phyloP scores from a whole-genome alignment of 306 rosid genomes.

The Pyrus bretschneideri region DNA sequence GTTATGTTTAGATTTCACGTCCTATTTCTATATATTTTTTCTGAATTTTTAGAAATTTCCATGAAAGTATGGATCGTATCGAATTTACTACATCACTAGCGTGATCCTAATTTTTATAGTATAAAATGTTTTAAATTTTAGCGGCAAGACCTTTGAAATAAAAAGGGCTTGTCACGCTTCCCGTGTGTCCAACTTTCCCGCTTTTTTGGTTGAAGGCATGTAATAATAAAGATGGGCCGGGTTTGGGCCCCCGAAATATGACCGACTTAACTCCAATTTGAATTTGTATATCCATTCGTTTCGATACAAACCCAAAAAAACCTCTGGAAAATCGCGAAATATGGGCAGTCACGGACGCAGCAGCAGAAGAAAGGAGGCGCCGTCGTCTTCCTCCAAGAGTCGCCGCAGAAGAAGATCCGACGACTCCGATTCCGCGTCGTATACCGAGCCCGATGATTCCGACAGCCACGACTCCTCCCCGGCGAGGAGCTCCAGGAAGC shows the following conservation, averaged over 20 bases:
- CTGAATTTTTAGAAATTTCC: no score
- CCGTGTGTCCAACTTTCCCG: neutral
- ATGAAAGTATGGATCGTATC: no score
- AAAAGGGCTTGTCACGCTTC: neutral
- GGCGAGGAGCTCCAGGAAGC: conserved; percentile 23
- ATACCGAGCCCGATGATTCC: conserved; percentile 32
- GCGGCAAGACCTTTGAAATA: neutral
- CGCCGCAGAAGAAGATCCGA: conserved; percentile 35
- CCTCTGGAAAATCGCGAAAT: neutral
- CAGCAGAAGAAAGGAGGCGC: conserved; percentile 20
- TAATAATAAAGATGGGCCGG: neutral
- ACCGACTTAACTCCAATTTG: neutral
- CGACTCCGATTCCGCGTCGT: conserved; percentile 32
- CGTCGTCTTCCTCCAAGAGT: conserved; percentile 32
- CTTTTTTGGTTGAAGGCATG: neutral
- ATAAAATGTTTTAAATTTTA: neutral
- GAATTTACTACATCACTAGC: neutral
- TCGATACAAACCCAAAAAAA: neutral
- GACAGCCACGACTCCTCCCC: conserved; percentile 30
- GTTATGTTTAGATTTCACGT: no score
- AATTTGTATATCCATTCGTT: neutral
- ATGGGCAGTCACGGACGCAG: conserved; percentile 30
- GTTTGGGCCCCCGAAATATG: neutral
- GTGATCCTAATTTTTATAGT: neutral
- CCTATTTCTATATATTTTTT: no score